phyloP scores from a whole-genome alignment of 1,139 yeast genomes.

The Candida tropicalis region DNA sequence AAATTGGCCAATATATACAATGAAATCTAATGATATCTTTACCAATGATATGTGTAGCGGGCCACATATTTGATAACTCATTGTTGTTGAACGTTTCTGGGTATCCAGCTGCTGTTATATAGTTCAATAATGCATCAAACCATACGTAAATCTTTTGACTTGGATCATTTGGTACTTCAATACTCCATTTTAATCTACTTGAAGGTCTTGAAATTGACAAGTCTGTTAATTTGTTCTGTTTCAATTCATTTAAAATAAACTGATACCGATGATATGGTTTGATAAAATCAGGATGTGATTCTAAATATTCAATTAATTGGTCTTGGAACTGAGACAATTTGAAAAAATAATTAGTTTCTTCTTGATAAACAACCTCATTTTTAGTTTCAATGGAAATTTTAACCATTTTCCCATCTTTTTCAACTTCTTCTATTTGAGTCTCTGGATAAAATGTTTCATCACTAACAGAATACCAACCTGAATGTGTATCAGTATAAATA shows the following conservation, averaged over 20 bases:
- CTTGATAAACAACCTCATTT: constrained; percentile 71
- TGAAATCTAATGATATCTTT: constrained; percentile 91
- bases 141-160: constrained; percentile 88
- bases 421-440: constrained; percentile 61
- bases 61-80: constrained; percentile 40
- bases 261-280: constrained; percentile 61
- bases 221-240: constrained; percentile 53
- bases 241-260: constrained; percentile 62
- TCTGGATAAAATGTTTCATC: constrained; percentile 96
- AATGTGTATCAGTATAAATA: constrained; percentile 80
- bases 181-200: constrained; percentile 83
- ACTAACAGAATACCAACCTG: constrained; percentile 94
- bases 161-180: constrained; percentile 80
- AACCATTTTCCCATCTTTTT: constrained; percentile 33
- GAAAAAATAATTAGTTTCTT: constrained; percentile 88
- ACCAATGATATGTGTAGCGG: constrained; percentile 83
- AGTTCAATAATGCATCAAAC: constrained; percentile 93
- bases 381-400: constrained; percentile 71
- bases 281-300: constrained; percentile 58
- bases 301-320: constrained; percentile 50
- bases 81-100: constrained; percentile 27
- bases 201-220: constrained; percentile 85
- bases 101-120: constrained; percentile 74
- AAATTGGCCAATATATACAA: constrained; percentile 93
- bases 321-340: constrained; percentile 63